A percentile compares a stretch with the other conserved stretches of the same genome.
phyloP scores from a whole-genome alignment of 148 eudicot species.

The Rhododendron ovatum region DNA sequence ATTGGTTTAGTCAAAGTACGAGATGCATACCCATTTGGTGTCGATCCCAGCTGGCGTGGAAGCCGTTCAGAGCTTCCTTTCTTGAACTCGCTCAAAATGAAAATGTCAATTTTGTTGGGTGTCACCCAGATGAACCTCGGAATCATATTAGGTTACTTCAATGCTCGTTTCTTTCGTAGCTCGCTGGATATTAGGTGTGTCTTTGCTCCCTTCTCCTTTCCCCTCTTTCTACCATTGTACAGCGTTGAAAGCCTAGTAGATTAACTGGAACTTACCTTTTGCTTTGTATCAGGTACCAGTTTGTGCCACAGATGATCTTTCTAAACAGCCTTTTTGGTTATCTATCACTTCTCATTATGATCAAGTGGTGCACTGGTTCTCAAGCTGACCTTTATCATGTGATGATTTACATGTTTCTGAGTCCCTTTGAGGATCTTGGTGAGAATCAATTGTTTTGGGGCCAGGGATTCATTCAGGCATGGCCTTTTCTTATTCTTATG shows the following conservation, averaged over 20 bases:
- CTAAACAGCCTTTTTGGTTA: conserved; percentile 99
- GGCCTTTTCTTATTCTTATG: conserved; percentile 7
- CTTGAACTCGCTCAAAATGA: conserved; percentile 94
- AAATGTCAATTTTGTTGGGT: conserved; percentile 97
- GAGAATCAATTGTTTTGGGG: conserved; percentile 98
- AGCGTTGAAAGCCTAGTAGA: not conserved
- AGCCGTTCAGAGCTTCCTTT: conserved; percentile 98
- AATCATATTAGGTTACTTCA: conserved; percentile 83
- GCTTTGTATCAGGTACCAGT: conserved; percentile 70
- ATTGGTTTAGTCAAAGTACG: conserved; percentile 73
- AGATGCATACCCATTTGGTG: conserved; percentile 97
- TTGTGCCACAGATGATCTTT: conserved; percentile 94
- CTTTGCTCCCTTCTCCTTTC: conserved; percentile 16
- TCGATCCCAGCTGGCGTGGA: conserved; percentile 99
- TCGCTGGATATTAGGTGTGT: conserved; percentile 79
- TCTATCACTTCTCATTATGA: conserved; percentile 78
- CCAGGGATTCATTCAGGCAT: conserved; percentile 85
- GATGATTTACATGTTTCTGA: conserved; percentile 98
- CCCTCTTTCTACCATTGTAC: conserved; percentile 1
- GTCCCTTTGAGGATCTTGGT: conserved; percentile 92
- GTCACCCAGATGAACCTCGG: conserved; percentile 93
- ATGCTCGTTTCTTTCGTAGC: conserved; percentile 75
- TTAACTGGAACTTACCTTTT: conserved; percentile 18
- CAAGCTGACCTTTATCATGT: conserved; percentile 98
- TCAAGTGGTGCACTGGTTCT: conserved; percentile 99